These are phyloP conservation scores for Sclerotinia subarctica DNA, from an alignment of 2,329 filamentous ascomycete genomes.

Conservation along the genomic window DNA sequence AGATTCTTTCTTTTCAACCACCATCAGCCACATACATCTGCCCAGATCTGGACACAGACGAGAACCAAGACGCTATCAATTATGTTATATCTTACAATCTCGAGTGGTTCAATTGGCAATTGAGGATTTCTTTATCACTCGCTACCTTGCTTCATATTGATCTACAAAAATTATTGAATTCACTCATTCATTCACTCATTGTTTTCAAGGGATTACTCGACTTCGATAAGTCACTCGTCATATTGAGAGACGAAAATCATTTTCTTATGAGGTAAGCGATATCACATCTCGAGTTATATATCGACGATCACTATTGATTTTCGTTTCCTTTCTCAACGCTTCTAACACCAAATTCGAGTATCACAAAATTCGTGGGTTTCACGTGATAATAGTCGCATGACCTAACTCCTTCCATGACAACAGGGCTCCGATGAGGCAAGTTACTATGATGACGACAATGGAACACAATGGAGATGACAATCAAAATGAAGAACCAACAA, in stretches of 20 bases:
- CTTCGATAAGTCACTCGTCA: too few species aligned
- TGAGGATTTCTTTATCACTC: background rate
- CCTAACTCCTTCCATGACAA: too few species aligned
- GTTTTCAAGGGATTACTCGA: background rate
- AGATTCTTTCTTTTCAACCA: conserved; percentile 7
- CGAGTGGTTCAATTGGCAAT: background rate
- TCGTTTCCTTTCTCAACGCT: background rate
- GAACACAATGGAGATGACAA: background rate
- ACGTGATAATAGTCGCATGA: background rate
- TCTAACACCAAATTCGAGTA: background rate
- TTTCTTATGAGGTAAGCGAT: background rate
- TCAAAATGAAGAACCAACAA: background rate
- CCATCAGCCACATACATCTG: background rate
- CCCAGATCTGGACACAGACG: too few species aligned
- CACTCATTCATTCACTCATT: background rate
- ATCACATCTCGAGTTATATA: too few species aligned
- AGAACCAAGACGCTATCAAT: background rate
- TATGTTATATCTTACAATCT: background rate
- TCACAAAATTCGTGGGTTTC: background rate
- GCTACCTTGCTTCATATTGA: background rate
- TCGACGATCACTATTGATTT: background rate
- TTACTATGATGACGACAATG: too few species aligned
- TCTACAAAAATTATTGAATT: too few species aligned
- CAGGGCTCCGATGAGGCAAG: background rate
- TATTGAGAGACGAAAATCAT: background rate